Base-by-base conservation (phyloP, 148 eudicot genomes). In the Cornus florida region DNA sequence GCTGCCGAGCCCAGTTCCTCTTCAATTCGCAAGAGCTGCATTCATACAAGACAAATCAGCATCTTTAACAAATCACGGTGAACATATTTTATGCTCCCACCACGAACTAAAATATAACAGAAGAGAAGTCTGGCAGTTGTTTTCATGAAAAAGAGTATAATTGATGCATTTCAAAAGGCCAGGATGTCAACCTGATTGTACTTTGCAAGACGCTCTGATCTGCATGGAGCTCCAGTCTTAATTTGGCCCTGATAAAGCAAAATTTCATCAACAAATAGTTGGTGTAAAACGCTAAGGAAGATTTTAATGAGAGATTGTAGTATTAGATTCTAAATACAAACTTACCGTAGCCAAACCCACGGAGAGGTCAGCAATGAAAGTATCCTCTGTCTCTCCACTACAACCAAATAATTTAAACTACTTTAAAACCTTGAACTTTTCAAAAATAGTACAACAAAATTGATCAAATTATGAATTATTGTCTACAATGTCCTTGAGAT, bases 1-100 rank as follows among this genome's bases (percentile, higher is more conserved):
- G 99, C 99, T n/a, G 87, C 92, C 11, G 88, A 83, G 68, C 99
- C 99, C n/a, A 95, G 97, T 89, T 95, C 99, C 81, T 95, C 99
- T 75, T 95, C 97, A 80, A 95, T 95, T 69, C 94, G 86, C 89
- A 92, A 86, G 73, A 92, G 88, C 97, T 92, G 88, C 22, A 77
- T 19, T 10, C 4, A 41, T 14, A 6, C 5, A 11, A 62, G 5
- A 62, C 66, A 43, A 4, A 62, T 62, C 23, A 62, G 66, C 5
- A 62, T 3, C 20, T 19, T 62, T 62, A 62, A 62, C 23, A 53
- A 62, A 62, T 62, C 24, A n/a, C 20, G 20, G 20, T 62, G 66
- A 57, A 57, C 17, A 74, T 23, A 19, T 38, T 76, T 64, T 41
- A 41, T 19, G 28, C 31, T 31, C 33, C 20, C 28, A 17, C 48